Conservation (phyloP, 208 protist genomes). For the Leishmania amazonensis region DNA sequence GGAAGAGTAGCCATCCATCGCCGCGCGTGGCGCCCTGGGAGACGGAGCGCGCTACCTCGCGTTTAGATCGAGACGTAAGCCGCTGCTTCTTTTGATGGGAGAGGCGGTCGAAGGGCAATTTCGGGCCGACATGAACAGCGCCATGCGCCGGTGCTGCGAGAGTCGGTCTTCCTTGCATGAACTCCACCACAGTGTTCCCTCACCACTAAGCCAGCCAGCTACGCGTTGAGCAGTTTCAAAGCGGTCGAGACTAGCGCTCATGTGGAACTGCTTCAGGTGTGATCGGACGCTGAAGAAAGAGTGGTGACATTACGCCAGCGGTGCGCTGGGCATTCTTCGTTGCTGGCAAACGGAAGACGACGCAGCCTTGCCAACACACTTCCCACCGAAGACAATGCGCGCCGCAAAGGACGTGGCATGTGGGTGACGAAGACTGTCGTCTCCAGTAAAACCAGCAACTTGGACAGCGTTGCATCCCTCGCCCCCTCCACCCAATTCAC, state of each 20-base stretch:
- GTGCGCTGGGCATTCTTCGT: neutral
- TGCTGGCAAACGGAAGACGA: neutral
- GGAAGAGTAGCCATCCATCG: neutral
- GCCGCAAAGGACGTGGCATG: neutral
- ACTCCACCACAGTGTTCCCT: neutral
- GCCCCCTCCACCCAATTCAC: neutral
- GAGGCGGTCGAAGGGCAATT: neutral
- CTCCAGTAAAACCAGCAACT: neutral
- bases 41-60: neutral
- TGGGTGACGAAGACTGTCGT: neutral
- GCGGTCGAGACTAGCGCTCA: neutral
- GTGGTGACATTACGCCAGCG: neutral
- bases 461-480: neutral
- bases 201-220: neutral
- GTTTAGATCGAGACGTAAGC: neutral
- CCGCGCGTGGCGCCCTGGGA: neutral
- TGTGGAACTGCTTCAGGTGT: neutral
- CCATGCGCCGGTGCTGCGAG: neutral
- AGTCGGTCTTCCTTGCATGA: neutral
- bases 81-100: neutral
- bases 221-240: neutral
- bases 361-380: neutral
- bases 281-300: neutral
- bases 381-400: too few relatives aligned
- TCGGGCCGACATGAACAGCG: neutral